Evolutionary conservation across 768 basidiomycete genomes (phyloP).

Genomic region (Galerina marginata): DNA sequence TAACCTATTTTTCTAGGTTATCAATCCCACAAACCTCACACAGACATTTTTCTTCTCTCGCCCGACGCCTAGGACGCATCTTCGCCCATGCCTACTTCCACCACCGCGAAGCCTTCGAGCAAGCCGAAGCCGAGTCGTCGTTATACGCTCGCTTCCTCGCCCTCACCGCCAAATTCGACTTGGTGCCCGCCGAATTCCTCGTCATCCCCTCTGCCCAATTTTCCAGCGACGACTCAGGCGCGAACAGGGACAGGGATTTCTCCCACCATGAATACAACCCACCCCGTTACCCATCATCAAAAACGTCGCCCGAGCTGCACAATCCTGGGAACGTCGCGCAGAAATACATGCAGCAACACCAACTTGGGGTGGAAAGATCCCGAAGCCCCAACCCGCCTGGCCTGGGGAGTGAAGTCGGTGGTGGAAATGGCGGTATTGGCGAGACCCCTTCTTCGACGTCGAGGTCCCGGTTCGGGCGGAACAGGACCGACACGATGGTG

Average conservation of each 20-base stretch:
- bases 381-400: slow-evolving; percentile 5
- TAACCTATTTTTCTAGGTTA: slow-evolving; percentile 51
- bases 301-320: neutral
- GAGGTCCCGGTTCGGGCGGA: slow-evolving; percentile 55
- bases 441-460: slow-evolving; percentile 22
- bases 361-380: slow-evolving; percentile 11
- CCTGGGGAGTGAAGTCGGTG: slow-evolving; percentile 1
- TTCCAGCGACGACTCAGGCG: slow-evolving; percentile 25
- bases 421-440: slow-evolving; percentile 16
- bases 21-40: slow-evolving; percentile 81
- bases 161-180: slow-evolving; percentile 77
- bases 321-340: neutral
- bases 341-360: slow-evolving; percentile 9
- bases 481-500: slow-evolving; percentile 79
- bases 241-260: slow-evolving; percentile 19
- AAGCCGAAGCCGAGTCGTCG: slow-evolving; percentile 89
- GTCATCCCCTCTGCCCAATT: slow-evolving; percentile 64
- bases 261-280: slow-evolving; percentile 32
- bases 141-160: slow-evolving; percentile 90
- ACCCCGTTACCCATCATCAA: slow-evolving; percentile 2
- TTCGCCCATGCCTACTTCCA: slow-evolving; percentile 98
- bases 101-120: slow-evolving; percentile 89
- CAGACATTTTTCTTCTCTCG: slow-evolving; percentile 89
- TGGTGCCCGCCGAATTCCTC: slow-evolving; percentile 84
- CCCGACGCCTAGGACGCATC: slow-evolving; percentile 89